Evolutionary conservation across 2,329 filamentous ascomycete genomes (phyloP).

Genomic region (Microascus cirrosus): DNA sequence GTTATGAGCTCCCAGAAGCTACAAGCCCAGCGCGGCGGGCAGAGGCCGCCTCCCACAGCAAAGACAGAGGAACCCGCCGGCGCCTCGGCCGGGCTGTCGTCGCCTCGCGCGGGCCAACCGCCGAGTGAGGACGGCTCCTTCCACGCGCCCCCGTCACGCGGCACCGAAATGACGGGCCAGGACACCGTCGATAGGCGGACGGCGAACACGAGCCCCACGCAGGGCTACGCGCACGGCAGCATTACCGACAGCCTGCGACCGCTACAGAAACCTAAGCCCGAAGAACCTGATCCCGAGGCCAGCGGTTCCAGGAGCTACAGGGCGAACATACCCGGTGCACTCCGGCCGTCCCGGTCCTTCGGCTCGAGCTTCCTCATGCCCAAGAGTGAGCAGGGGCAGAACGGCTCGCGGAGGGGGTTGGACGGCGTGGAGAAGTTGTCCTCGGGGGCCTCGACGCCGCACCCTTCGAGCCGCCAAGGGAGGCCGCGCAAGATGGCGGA

Average conservation of each 20-base stretch:
- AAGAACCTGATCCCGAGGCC: slow-evolving; percentile 35
- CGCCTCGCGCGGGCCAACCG: slow-evolving; percentile 1
- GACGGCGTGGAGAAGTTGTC: slow-evolving; percentile 73
- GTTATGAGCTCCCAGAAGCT: slow-evolving; percentile 86
- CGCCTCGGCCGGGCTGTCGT: not conserved
- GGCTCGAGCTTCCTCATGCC: slow-evolving; percentile 63
- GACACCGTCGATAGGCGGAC: slow-evolving; percentile 60
- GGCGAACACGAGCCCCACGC: slow-evolving; percentile 62
- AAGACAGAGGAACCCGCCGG: slow-evolving; percentile 5
- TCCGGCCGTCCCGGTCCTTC: slow-evolving; percentile 66
- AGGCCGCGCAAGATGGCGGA: slow-evolving; percentile 10
- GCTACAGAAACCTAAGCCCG: slow-evolving; percentile 41
- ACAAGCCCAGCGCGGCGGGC: slow-evolving; percentile 57
- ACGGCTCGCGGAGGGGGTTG: slow-evolving; percentile 40
- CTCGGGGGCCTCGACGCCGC: slow-evolving; percentile 51
- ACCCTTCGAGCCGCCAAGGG: slow-evolving; percentile 6
- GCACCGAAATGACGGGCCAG: slow-evolving; percentile 70
- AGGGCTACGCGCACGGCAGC: slow-evolving; percentile 48
- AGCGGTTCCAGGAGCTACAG: slow-evolving; percentile 52
- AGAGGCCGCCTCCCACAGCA: slow-evolving; percentile 4
- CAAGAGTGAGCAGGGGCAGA: slow-evolving; percentile 36
- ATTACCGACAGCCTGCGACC: slow-evolving; percentile 70
- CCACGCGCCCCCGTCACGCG: slow-evolving; percentile 59
- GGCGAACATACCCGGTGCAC: slow-evolving; percentile 42
- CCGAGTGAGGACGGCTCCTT: slow-evolving; percentile 35